Conservation (phyloP, 1,139 yeast species). For the Scheffersomyces illinoinensis region DNA sequence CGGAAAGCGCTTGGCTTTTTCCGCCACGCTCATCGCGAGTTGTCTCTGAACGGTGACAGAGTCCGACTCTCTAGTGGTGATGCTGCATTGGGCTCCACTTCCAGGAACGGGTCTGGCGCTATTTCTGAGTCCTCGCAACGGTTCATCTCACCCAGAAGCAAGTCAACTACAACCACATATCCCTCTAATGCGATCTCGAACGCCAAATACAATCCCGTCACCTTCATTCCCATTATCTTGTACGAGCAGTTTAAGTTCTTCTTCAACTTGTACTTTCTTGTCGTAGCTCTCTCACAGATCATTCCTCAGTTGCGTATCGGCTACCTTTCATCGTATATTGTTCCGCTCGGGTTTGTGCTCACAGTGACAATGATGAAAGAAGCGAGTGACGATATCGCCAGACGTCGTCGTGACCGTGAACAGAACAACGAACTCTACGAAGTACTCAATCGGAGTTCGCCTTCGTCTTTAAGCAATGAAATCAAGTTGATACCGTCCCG, state of each 20-base stretch:
- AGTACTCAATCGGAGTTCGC: slow-evolving; percentile 49
- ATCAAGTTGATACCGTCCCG: slow-evolving; percentile 54
- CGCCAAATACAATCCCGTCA: slow-evolving; percentile 87
- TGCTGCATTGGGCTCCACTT: background rate
- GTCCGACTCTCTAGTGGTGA: slow-evolving; percentile 10
- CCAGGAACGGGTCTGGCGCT: background rate
- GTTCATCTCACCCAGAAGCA: slow-evolving; percentile 39
- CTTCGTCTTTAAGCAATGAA: slow-evolving; percentile 26
- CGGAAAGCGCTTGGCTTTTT: slow-evolving; percentile 20
- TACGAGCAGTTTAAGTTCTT: slow-evolving; percentile 97
- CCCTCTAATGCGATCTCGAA: slow-evolving; percentile 87
- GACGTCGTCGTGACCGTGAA: slow-evolving; percentile 87
- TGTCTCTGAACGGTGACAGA: slow-evolving; percentile 23
- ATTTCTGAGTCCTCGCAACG: slow-evolving; percentile 23
- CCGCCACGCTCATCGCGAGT: slow-evolving; percentile 27
- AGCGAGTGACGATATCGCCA: slow-evolving; percentile 88
- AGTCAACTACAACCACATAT: slow-evolving; percentile 28
- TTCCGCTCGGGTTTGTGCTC: slow-evolving; percentile 90
- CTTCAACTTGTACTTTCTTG: slow-evolving; percentile 85
- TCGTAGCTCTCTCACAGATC: slow-evolving; percentile 92
- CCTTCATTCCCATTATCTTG: slow-evolving; percentile 84
- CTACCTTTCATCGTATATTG: slow-evolving; percentile 86
- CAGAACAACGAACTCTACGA: slow-evolving; percentile 84
- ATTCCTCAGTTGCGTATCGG: slow-evolving; percentile 93
- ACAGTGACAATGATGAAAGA: slow-evolving; percentile 94